phyloP scores from a whole-genome alignment of 495 filamentous ascomycete species.

The Lepidopterella palustris region DNA sequence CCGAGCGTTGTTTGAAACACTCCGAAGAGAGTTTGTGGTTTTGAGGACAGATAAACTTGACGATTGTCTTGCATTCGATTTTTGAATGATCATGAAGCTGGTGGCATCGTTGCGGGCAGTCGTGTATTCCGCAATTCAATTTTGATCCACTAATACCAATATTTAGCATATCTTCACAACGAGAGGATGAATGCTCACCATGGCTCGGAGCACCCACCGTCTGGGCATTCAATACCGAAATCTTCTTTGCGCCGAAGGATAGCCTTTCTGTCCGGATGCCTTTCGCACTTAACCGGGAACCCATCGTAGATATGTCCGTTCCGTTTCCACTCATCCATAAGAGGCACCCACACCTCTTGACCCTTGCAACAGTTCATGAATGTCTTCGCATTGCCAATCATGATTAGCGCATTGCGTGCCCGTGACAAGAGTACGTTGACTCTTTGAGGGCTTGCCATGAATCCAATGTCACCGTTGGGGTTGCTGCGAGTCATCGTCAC shows the following conservation, averaged over 20 bases:
- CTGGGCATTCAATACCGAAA: slow-evolving; percentile 58
- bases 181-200: slow-evolving; percentile 46
- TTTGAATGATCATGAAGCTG: slow-evolving; percentile 60
- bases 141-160: slow-evolving; percentile 42
- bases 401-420: slow-evolving; percentile 58
- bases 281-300: slow-evolving; percentile 61
- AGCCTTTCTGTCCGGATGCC: slow-evolving; percentile 49
- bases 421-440: slow-evolving; percentile 68
- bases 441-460: slow-evolving; percentile 62
- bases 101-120: slow-evolving; percentile 59
- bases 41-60: slow-evolving; percentile 46
- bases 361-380: slow-evolving; percentile 61
- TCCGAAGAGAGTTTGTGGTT: slow-evolving; percentile 43
- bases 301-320: slow-evolving; percentile 59
- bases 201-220: slow-evolving; percentile 63
- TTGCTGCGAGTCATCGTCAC: slow-evolving; percentile 65
- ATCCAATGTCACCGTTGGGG: slow-evolving; percentile 57
- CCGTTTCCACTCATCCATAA: slow-evolving; percentile 53
- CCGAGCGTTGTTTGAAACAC: slow-evolving; percentile 34
- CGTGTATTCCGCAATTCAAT: slow-evolving; percentile 57
- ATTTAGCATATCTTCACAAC: slow-evolving; percentile 4
- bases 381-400: slow-evolving; percentile 66
- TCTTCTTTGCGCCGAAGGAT: slow-evolving; percentile 45
- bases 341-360: slow-evolving; percentile 47
- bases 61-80: slow-evolving; percentile 46